Percentiles rank a stretch among this genome's conserved stretches.
These are phyloP conservation scores for Candida mattraensis DNA, from an alignment of 805 yeast genomes.

Conservation along the genomic window DNA sequence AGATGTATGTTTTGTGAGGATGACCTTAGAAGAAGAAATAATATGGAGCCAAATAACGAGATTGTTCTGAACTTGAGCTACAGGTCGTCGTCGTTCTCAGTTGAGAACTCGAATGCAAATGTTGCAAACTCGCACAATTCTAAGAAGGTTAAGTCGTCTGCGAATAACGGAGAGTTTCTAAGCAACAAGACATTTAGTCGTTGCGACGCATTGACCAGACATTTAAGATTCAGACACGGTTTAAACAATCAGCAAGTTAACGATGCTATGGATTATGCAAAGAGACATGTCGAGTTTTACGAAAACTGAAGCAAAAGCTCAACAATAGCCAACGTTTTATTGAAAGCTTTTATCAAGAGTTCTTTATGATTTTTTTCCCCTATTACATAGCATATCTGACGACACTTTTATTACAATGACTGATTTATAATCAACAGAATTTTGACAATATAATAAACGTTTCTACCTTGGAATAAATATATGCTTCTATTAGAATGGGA, in stretches of 20 bases:
- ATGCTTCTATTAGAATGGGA: slow-evolving; percentile 38
- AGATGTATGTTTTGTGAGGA: slow-evolving; percentile 86
- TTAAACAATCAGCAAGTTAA: slow-evolving; percentile 64
- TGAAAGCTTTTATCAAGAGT: background rate
- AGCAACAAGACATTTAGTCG: slow-evolving; percentile 78
- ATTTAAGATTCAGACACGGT: slow-evolving; percentile 87
- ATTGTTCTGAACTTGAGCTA: slow-evolving; percentile 37
- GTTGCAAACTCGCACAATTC: slow-evolving; percentile 33
- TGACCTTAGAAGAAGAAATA: slow-evolving; percentile 46
- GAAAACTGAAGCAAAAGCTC: slow-evolving; percentile 20
- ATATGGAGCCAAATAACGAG: slow-evolving; percentile 45
- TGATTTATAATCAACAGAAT: too few species aligned
- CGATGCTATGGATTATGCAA: slow-evolving; percentile 71
- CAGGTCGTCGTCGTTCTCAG: slow-evolving; percentile 27
- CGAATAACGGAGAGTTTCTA: slow-evolving; percentile 28
- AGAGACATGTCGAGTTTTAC: slow-evolving; percentile 69
- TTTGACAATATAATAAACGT: too few species aligned
- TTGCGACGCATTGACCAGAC: slow-evolving; percentile 92
- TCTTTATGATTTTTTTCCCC: background rate
- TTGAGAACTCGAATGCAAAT: slow-evolving; percentile 31
- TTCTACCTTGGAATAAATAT: too few species aligned
- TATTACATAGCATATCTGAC: background rate
- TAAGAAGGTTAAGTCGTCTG: slow-evolving; percentile 38
- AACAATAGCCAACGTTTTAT: background rate
- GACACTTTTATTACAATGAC: background rate